Conservation (phyloP, 179 eudicot genomes). For the Beta corolliflora region DNA sequence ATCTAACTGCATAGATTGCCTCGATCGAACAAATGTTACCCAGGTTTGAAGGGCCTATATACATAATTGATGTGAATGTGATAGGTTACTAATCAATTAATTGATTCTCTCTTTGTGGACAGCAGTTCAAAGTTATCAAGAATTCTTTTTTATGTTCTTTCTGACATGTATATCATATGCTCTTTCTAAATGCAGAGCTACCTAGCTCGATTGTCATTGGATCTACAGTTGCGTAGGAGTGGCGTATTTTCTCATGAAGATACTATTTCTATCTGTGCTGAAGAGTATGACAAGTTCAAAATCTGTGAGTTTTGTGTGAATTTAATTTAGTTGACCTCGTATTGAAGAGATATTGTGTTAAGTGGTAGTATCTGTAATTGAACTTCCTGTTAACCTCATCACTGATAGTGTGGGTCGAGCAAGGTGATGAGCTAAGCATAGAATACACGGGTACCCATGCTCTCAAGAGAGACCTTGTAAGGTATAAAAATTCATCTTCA, state of each 20-base stretch:
- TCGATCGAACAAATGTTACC: conserved; percentile 95
- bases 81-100: background rate
- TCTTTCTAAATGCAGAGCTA: conserved; percentile 56
- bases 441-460: conserved; percentile 95
- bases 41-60: conserved; percentile 59
- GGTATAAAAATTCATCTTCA: conserved; percentile 40
- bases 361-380: conserved; percentile 18
- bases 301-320: conserved; percentile 49
- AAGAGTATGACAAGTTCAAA: conserved; percentile 72
- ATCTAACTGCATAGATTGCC: conserved; percentile 98
- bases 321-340: background rate
- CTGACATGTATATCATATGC: background rate
- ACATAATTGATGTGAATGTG: background rate
- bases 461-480: conserved; percentile 88
- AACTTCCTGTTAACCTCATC: conserved; percentile 26
- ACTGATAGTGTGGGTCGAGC: conserved; percentile 90
- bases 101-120: background rate
- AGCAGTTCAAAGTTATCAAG: background rate
- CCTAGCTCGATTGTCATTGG: conserved; percentile 67
- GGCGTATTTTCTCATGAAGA: conserved; percentile 67
- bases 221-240: conserved; percentile 59
- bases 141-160: background rate
- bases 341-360: background rate
- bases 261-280: conserved; percentile 53
- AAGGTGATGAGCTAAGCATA: conserved; percentile 93